Conservation (phyloP, 805 yeast species). For the Myxozyma geophila region DNA sequence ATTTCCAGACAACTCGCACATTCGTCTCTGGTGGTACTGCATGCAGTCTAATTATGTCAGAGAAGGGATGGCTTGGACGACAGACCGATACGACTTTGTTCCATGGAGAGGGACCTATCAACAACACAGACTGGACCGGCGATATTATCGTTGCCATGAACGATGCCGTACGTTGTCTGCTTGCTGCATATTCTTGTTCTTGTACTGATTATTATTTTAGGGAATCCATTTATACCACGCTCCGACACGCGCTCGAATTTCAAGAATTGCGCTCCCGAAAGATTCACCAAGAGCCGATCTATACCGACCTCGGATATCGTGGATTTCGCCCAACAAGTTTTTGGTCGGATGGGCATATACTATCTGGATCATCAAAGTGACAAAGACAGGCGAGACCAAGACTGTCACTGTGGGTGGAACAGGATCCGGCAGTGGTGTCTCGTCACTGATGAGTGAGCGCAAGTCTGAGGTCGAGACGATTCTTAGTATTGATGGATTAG, state of each 20-base stretch:
- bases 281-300: constrained; percentile 70
- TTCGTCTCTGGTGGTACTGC: constrained; percentile 90
- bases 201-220: neutral
- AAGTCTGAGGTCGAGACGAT: constrained; percentile 36
- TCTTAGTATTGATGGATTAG: constrained; percentile 52
- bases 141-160: constrained; percentile 81
- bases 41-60: constrained; percentile 76
- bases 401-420: neutral
- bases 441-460: constrained; percentile 28
- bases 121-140: constrained; percentile 64
- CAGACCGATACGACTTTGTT: constrained; percentile 70
- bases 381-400: constrained; percentile 23
- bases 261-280: constrained; percentile 60
- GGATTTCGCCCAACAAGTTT: constrained; percentile 66
- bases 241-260: constrained; percentile 54
- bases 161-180: constrained; percentile 64
- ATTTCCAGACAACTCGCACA: constrained; percentile 62
- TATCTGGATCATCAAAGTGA: constrained; percentile 66
- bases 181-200: constrained; percentile 39
- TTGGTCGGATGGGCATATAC: constrained; percentile 82
- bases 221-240: constrained; percentile 58
- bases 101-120: constrained; percentile 68
- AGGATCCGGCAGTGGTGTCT: neutral
- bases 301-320: constrained; percentile 78
- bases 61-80: constrained; percentile 85